These are phyloP conservation scores for Didymella glomerata DNA, from an alignment of 2,329 filamentous ascomycete genomes.

Conservation along the genomic window DNA sequence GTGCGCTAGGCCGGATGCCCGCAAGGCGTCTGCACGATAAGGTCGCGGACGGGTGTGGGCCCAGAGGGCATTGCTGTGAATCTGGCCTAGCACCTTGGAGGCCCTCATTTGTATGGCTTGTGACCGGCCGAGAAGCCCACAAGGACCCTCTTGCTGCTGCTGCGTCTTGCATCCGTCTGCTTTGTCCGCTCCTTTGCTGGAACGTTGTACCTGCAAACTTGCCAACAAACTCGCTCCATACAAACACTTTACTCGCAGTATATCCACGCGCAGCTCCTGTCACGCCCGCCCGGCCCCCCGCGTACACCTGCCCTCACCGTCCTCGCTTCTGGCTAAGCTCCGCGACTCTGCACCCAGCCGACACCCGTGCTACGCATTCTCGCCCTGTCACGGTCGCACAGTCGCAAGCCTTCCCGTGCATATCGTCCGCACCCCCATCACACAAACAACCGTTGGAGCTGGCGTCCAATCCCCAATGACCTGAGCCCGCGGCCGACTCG, in stretches of 20 bases:
- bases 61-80: conserved; percentile 27
- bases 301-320: conserved; percentile 18
- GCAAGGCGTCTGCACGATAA: conserved; percentile 31
- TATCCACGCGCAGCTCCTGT: background rate
- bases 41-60: conserved; percentile 31
- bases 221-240: background rate
- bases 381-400: conserved; percentile 40
- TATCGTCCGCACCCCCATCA: conserved; percentile 26
- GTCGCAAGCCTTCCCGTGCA: conserved; percentile 26
- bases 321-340: conserved; percentile 31
- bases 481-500: conserved; percentile 39
- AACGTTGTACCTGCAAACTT: background rate
- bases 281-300: conserved; percentile 9
- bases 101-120: conserved; percentile 21
- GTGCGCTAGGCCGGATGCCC: conserved; percentile 28
- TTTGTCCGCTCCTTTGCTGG: conserved; percentile 12
- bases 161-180: conserved; percentile 19
- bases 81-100: conserved; percentile 29
- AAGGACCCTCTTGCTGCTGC: conserved; percentile 23
- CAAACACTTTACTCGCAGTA: conserved; percentile 2
- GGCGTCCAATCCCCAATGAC: conserved; percentile 49
- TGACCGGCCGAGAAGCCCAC: conserved; percentile 25
- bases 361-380: conserved; percentile 39
- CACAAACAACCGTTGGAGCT: conserved; percentile 43
- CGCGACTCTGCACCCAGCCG: conserved; percentile 25